These are phyloP conservation scores for Chaetomium globosum DNA, from an alignment of 2,329 filamentous ascomycete species.

Conservation along the genomic window DNA sequence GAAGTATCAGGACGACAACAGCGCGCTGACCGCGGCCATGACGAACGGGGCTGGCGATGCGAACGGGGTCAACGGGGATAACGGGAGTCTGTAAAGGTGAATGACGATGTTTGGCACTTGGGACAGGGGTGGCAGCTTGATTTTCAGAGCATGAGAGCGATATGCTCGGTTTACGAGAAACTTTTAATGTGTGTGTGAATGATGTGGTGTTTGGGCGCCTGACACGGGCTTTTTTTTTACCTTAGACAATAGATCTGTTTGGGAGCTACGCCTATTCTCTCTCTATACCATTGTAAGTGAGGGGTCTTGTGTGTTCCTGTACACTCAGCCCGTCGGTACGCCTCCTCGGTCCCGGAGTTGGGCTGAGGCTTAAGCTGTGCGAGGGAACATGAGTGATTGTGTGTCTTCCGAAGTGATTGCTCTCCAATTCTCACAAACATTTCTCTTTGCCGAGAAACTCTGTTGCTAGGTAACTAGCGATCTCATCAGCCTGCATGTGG, in stretches of 20 bases:
- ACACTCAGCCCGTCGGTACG: not conserved
- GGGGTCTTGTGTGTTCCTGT: not conserved
- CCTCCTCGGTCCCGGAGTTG: not conserved
- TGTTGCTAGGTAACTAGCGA: too few relatives aligned
- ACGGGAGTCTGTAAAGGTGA: constrained; percentile 1
- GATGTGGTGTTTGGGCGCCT: constrained; percentile 6
- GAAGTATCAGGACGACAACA: constrained; percentile 62
- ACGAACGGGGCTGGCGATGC: constrained; percentile 42
- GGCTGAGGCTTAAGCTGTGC: not conserved
- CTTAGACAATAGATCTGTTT: constrained; percentile 14
- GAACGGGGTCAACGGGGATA: constrained; percentile 17
- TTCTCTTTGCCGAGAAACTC: not conserved
- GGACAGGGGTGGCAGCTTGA: not conserved
- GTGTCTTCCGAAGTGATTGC: not conserved
- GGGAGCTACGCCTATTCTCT: not conserved
- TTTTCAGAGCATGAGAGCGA: not conserved
- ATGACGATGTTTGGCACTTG: not conserved
- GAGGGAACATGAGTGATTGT: not conserved
- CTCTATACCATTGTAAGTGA: not conserved
- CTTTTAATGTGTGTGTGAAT: constrained; percentile 9
- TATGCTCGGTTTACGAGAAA: constrained; percentile 8
- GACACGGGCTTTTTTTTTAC: constrained; percentile 5
- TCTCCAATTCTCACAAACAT: not conserved
- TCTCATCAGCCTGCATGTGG: too few relatives aligned
- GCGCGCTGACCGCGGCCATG: constrained; percentile 37